Conservation (phyloP, 2,329 filamentous ascomycete species). For the Cercospora zeae-maydis region DNA sequence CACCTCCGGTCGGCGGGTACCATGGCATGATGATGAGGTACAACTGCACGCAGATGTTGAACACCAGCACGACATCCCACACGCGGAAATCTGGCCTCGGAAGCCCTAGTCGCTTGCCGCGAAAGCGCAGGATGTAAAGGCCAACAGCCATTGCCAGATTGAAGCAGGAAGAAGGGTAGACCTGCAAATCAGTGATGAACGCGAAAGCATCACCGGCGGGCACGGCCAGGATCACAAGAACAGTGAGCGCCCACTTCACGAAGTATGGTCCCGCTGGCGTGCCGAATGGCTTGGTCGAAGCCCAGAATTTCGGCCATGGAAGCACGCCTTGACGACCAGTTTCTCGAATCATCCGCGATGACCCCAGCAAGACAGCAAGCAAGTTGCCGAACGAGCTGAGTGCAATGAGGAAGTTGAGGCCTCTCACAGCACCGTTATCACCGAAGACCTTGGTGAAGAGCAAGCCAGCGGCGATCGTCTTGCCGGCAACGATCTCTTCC, state of each 20-base stretch:
- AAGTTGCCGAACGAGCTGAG: constrained; percentile 59
- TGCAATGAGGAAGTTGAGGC: constrained; percentile 56
- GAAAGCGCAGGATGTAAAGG: constrained; percentile 55
- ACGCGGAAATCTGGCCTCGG: constrained; percentile 53
- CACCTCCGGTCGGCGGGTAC: constrained; percentile 62
- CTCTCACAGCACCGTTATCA: constrained; percentile 46
- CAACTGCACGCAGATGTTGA: constrained; percentile 58
- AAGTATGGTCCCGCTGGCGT: constrained; percentile 59
- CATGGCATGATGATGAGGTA: constrained; percentile 68
- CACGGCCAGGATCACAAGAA: constrained; percentile 58
- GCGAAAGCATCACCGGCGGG: constrained; percentile 63
- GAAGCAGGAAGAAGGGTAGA: constrained; percentile 60
- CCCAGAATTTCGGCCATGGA: constrained; percentile 60
- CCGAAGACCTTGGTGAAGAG: constrained; percentile 61
- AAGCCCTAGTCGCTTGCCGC: constrained; percentile 51
- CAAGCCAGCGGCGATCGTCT: constrained; percentile 54
- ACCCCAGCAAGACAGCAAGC: constrained; percentile 53
- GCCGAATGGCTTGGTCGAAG: constrained; percentile 60
- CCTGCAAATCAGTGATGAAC: constrained; percentile 50
- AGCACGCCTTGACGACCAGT: constrained; percentile 61
- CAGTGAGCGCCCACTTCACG: constrained; percentile 50
- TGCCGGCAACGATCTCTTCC: constrained; percentile 45
- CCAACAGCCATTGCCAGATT: constrained; percentile 55
- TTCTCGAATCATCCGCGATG: constrained; percentile 57
- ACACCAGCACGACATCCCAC: constrained; percentile 57